Evolutionary conservation across 83 land plant genomes (phyloP).

Genomic region (Diphasiastrum complanatum): DNA sequence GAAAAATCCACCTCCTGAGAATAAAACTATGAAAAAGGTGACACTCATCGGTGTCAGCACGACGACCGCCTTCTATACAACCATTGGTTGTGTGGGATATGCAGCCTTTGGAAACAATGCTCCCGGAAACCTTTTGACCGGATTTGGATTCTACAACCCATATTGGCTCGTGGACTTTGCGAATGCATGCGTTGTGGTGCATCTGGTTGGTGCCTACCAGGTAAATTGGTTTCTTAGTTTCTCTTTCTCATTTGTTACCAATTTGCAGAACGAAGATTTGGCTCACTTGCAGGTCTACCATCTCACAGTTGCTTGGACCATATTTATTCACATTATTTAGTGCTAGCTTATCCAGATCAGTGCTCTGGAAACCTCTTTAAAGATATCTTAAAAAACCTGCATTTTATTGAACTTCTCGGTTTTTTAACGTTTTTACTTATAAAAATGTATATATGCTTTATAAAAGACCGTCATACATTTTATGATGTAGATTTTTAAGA

Average conservation of each 20-base stretch:
- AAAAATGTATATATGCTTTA: too few species aligned
- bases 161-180: slow-evolving; percentile 23
- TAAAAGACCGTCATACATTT: too few species aligned
- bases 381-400: too few species aligned
- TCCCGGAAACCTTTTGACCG: slow-evolving; percentile 14
- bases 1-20: slow-evolving; percentile 11
- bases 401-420: too few species aligned
- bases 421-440: too few species aligned
- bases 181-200: slow-evolving; percentile 12
- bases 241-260: not conserved
- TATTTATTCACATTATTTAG: too few species aligned
- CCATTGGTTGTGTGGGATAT: slow-evolving; percentile 15
- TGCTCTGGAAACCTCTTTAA: too few species aligned
- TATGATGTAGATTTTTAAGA: too few species aligned
- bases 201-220: slow-evolving; percentile 20
- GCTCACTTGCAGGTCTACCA: too few species aligned
- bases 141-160: slow-evolving; percentile 17
- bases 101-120: slow-evolving; percentile 16
- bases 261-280: not conserved
- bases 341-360: too few species aligned
- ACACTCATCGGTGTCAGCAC: slow-evolving; percentile 1
- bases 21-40: slow-evolving; percentile 13
- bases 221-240: not conserved
- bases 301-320: too few species aligned
- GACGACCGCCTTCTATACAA: slow-evolving; percentile 9